Evolutionary conservation across 208 protist species (phyloP).

Genomic region (Vickermania ingenoplastis): DNA sequence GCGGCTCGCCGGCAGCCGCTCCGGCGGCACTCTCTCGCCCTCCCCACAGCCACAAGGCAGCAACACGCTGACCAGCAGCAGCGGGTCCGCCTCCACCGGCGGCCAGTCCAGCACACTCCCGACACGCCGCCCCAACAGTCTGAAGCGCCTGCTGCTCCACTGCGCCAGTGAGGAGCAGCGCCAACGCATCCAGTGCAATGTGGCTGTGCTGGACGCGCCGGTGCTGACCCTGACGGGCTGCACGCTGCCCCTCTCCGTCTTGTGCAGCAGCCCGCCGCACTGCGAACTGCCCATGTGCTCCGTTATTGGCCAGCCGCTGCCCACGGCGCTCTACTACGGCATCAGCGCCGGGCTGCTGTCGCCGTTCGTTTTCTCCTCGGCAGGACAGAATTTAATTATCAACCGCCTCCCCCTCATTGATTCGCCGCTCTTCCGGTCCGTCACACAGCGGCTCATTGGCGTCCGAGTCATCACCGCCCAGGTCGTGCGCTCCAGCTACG

Average conservation of each 20-base stretch:
- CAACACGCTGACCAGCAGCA: background rate
- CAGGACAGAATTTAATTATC: conserved; percentile 24
- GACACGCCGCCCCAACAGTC: background rate
- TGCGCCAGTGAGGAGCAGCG: conserved; percentile 2
- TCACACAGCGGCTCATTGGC: conserved; percentile 18
- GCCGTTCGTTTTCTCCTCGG: conserved; percentile 16
- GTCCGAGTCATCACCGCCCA: conserved; percentile 23
- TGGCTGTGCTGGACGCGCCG: conserved; percentile 11
- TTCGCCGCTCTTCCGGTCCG: conserved; percentile 21
- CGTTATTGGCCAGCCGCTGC: conserved; percentile 15
- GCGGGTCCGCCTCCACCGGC: conserved; percentile 1
- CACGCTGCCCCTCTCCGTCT: conserved; percentile 3
- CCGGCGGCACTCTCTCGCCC: background rate
- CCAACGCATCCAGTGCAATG: conserved; percentile 9
- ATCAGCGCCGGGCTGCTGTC: conserved; percentile 20
- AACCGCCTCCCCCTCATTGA: conserved; percentile 29
- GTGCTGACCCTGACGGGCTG: conserved; percentile 1
- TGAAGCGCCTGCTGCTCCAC: conserved; percentile 4
- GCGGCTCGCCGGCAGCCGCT: background rate
- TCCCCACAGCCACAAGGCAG: background rate
- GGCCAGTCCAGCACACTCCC: background rate
- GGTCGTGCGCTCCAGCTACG: conserved; percentile 10
- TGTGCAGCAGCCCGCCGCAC: conserved; percentile 5
- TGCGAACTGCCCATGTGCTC: background rate
- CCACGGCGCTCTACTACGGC: conserved; percentile 21